Conservation (phyloP, 2,329 filamentous ascomycete genomes). For the Byssothecium circinans region DNA sequence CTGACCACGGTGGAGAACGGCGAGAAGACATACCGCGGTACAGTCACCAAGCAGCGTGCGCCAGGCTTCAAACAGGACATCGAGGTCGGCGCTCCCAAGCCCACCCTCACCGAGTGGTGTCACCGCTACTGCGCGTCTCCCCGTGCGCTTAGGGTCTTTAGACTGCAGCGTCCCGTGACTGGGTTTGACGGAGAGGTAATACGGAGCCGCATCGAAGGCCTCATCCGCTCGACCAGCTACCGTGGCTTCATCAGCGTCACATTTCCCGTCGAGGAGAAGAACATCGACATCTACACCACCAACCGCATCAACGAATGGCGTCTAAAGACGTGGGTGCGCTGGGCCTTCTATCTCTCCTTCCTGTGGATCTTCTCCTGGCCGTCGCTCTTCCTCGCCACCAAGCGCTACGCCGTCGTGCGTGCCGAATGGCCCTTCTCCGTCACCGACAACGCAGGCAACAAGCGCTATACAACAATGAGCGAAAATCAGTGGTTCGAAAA, state of each 20-base stretch:
- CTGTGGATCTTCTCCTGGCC: conserved; percentile 73
- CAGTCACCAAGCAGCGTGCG: conserved; percentile 57
- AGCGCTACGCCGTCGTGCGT: conserved; percentile 65
- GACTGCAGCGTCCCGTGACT: conserved; percentile 49
- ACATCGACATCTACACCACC: conserved; percentile 65
- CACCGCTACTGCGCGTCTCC: conserved; percentile 64
- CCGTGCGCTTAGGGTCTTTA: conserved; percentile 58
- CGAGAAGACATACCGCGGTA: conserved; percentile 67
- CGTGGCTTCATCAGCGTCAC: conserved; percentile 61
- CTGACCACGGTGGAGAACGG: conserved; percentile 56
- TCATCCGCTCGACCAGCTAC: conserved; percentile 69
- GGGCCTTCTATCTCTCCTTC: conserved; percentile 67
- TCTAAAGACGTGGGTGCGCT: conserved; percentile 62
- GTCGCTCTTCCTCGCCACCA: conserved; percentile 67
- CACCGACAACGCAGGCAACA: conserved; percentile 35
- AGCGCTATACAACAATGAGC: conserved; percentile 53
- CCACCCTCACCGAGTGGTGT: conserved; percentile 64
- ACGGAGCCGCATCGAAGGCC: conserved; percentile 53
- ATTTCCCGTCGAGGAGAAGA: conserved; percentile 61
- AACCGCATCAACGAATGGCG: conserved; percentile 67
- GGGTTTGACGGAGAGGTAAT: conserved; percentile 64
- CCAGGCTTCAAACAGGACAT: conserved; percentile 50
- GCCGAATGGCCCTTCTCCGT: conserved; percentile 63
- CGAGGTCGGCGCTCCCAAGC: conserved; percentile 47
- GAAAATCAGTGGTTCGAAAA: conserved; percentile 63